phyloP scores from a whole-genome alignment of 1,284 basidiomycete genomes.

The Cryptococcus sp. region DNA sequence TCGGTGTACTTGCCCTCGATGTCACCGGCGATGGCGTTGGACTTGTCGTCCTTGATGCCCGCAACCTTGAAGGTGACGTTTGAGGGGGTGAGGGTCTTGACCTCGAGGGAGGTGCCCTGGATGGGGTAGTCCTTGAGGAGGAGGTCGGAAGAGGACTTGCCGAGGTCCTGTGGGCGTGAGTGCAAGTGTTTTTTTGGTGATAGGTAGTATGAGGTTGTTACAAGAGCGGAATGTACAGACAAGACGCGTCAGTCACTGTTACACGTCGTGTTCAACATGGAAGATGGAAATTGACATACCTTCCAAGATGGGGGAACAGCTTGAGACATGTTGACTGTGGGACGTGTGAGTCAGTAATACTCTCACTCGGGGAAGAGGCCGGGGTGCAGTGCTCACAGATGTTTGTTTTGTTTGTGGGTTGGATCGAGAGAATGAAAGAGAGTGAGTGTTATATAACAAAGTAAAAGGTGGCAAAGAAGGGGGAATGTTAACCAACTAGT shows the following conservation, averaged over 20 bases:
- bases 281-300: slow-evolving; percentile 56
- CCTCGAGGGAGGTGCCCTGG: slow-evolving; percentile 73
- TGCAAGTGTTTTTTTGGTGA: neutral
- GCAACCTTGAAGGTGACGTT: slow-evolving; percentile 85
- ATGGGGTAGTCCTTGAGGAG: slow-evolving; percentile 92
- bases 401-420: slow-evolving; percentile 5
- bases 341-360: slow-evolving; percentile 3
- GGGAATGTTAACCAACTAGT: neutral
- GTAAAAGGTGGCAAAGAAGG: neutral
- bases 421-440: slow-evolving; percentile 6
- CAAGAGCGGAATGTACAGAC: neutral
- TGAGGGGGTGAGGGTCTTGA: slow-evolving; percentile 93
- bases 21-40: slow-evolving; percentile 73
- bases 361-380: neutral
- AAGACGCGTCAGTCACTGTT: too few species aligned
- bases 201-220: neutral
- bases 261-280: slow-evolving; percentile 2
- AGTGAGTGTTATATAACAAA: neutral
- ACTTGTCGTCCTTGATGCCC: slow-evolving; percentile 73
- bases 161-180: slow-evolving; percentile 71
- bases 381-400: slow-evolving; percentile 1
- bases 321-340: slow-evolving; percentile 31
- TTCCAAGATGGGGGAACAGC: slow-evolving; percentile 85
- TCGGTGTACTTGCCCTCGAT: slow-evolving; percentile 89
- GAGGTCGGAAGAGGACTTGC: slow-evolving; percentile 95